Base-by-base conservation (phyloP, 2,329 filamentous ascomycete species). In the Endoconidiophora polonica region DNA sequence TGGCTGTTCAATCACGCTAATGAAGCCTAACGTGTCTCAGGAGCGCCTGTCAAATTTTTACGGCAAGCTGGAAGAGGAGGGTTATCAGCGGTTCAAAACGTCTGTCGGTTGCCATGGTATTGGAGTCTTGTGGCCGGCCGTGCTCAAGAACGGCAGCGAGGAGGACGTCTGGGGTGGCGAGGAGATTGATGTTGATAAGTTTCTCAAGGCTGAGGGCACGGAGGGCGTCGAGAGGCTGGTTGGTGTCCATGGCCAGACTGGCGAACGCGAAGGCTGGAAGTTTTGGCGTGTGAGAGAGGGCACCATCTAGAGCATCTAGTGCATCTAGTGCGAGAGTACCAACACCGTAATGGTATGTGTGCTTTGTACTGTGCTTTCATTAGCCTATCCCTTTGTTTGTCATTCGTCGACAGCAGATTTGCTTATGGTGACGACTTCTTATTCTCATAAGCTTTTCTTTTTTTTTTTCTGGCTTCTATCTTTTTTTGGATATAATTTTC, bases 21-120 rank as follows among this genome's bases (percentile, higher is more conserved):
- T 98, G 45, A 83, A 81, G 56, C 83, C 85, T 0, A 76, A 76
- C 26, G 69, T 74, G 1, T 61, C 75, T 5, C 58, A 62, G 14
- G 68, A 75, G 54, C 74, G 74, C 58, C 65, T 93, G 24, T 64
- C 68, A 22, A 66, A 71, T 7, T 67, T 96, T 14, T 77, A 90
- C 56, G 61, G 68, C 38, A 76, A 78, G 54, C 74, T 90, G 2
- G 68, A 74, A 3, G 65, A 70, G 0, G 83, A 87, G 59, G 84
- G 84, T 1, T 98, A 91, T 62, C 73, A 78, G 58, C 83, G 81
- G 58, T 96, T 94, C 59, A 77, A 88, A 63, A 91, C 87, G 0
- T 95, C 85, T 0, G 74, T 98, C 0, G 91, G 88, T 3, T 88
- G 90, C 38, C 86, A 95, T 59, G 91, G 91, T 10, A 86, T 98